A percentile compares a stretch with the other conserved stretches of the same genome.
Evolutionary conservation across 1,139 yeast species (phyloP).

Genomic region (Martiniozyma asiatica): DNA sequence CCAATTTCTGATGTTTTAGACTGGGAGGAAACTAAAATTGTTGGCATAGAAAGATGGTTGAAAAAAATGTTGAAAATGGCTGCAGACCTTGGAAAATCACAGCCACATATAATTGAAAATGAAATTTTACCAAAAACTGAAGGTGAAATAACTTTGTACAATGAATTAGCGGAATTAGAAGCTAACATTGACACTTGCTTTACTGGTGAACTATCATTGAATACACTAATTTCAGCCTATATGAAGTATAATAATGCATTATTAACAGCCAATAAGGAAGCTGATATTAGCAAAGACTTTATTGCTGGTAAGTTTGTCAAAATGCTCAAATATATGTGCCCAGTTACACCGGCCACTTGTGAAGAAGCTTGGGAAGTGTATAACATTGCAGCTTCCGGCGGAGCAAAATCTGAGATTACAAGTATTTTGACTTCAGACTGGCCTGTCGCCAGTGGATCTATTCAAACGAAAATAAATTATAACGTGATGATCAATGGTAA

Average conservation of each 20-base stretch:
- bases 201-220: slow-evolving; percentile 48
- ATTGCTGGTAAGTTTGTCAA: slow-evolving; percentile 19
- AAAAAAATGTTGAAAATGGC: slow-evolving; percentile 41
- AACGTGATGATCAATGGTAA: slow-evolving; percentile 64
- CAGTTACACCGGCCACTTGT: slow-evolving; percentile 68
- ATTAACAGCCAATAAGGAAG: slow-evolving; percentile 26
- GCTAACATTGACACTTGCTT: slow-evolving; percentile 46
- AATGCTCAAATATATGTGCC: slow-evolving; percentile 49
- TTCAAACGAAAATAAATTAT: slow-evolving; percentile 28
- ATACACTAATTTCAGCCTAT: slow-evolving; percentile 78
- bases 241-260: slow-evolving; percentile 71
- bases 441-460: slow-evolving; percentile 34
- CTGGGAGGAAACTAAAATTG: slow-evolving; percentile 85
- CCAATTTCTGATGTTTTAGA: slow-evolving; percentile 71
- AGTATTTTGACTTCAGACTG: slow-evolving; percentile 44
- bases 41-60: slow-evolving; percentile 83
- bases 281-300: slow-evolving; percentile 4
- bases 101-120: slow-evolving; percentile 1
- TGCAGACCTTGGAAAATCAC: slow-evolving; percentile 14
- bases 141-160: slow-evolving; percentile 45
- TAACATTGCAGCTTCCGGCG: not conserved
- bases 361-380: slow-evolving; percentile 68
- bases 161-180: slow-evolving; percentile 40
- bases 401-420: slow-evolving; percentile 25
- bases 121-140: slow-evolving; percentile 7